Base-by-base conservation (phyloP, 2,329 filamentous ascomycete species). In the Neofusicoccum parvum region DNA sequence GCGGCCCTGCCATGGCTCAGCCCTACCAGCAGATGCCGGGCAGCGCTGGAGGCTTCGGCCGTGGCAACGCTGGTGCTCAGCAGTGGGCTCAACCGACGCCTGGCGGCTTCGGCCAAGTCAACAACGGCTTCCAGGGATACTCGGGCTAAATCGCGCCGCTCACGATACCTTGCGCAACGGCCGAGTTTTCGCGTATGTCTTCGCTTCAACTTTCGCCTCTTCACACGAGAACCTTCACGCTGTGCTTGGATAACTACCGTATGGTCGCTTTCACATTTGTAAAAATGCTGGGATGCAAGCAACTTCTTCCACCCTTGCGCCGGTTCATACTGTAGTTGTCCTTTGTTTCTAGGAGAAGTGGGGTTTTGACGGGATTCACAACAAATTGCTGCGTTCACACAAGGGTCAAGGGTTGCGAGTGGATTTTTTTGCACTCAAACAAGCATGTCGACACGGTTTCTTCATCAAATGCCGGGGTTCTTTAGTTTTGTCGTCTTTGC, bases 1-100 rank as follows among this genome's bases (percentile, higher is more conserved):
- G 85, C 73, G 88, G 83, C 69, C 90, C 86, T 67, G 73, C 71
- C 86, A 89, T 80, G 76, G 74, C 74, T 62, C 80, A 76, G 74
- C 77, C 75, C 65, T 80, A 79, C 75, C 81, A 81, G 73, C 80
- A 77, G 69, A 81, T 81, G 74, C 83, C 84, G 43, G 83, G 81
- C 70, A 95, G 90, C 75, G 90, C 91, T 71, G 92, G 91, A 72
- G 92, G 92, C 68, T 97, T 93, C 75, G 92, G 92, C 68, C 92
- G 92, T 75, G 92, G 91, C 69, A 84, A 84, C 68, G 64, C 54
- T 1, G 64, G 53, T 10, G 79, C 81, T 65, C 82, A 83, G 68
- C 82, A 83, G 73, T 86, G 85, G 82, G 82, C 80, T 67, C 83
- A 85, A 73, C 82, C 83, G 41, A 74, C 72, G 60, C 74, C 77